Conservation (phyloP, 495 filamentous ascomycete genomes). For the Tetracladium marchalianum region DNA sequence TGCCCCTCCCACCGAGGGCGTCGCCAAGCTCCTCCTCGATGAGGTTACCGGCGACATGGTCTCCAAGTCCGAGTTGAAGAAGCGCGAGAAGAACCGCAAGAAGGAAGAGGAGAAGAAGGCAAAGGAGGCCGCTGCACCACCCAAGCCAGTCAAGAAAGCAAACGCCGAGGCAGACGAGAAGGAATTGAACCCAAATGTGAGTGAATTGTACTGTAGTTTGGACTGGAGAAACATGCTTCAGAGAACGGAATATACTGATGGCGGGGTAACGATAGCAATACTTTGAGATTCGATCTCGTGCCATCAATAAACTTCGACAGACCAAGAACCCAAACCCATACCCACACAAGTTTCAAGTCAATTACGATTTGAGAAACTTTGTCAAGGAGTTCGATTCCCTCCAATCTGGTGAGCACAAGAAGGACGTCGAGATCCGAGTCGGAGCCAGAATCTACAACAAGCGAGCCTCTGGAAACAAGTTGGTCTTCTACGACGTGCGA, state of each 20-base stretch:
- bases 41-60: slow-evolving; percentile 76
- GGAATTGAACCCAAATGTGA: slow-evolving; percentile 82
- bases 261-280: slow-evolving; percentile 59
- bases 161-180: slow-evolving; percentile 60
- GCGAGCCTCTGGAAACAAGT: slow-evolving; percentile 70
- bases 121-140: slow-evolving; percentile 67
- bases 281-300: slow-evolving; percentile 85
- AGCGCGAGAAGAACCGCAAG: slow-evolving; percentile 83
- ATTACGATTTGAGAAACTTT: slow-evolving; percentile 68
- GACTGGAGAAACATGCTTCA: neutral
- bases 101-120: slow-evolving; percentile 80
- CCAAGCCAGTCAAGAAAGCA: slow-evolving; percentile 58
- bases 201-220: slow-evolving; percentile 17
- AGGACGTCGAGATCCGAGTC: slow-evolving; percentile 61
- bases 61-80: slow-evolving; percentile 90
- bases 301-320: slow-evolving; percentile 75
- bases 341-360: slow-evolving; percentile 93
- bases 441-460: slow-evolving; percentile 85
- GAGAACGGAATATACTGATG: slow-evolving; percentile 1
- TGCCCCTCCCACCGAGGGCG: slow-evolving; percentile 36
- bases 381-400: slow-evolving; percentile 62
- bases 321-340: slow-evolving; percentile 80
- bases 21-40: slow-evolving; percentile 70
- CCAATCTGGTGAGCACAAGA: slow-evolving; percentile 73
- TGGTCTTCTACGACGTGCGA: slow-evolving; percentile 89